Evolutionary conservation across 106 monocot genomes (phyloP), one percentile per base, ranked within the genome.

Genomic region (Apostasia shenzhenica): DNA sequence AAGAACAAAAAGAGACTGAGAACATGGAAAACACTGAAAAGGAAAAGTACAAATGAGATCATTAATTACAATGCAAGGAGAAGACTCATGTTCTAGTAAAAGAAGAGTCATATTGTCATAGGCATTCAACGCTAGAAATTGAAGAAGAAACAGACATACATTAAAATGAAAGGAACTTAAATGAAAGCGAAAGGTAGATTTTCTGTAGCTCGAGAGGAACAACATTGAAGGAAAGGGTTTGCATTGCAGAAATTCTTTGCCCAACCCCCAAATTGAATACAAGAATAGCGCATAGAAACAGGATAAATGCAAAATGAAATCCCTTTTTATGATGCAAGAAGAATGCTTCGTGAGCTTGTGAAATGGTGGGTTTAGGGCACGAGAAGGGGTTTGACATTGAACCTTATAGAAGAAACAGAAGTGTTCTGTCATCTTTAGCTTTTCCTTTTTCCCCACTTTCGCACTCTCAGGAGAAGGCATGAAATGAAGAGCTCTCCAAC

Each of bases 391-490:
- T 50, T 45, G 11, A 58, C n/a, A 42, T 0, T 44, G 26, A 6
- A 80, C 81, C 81, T 81, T 81, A 60, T 72, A 56, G 69, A 77
- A 77, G 72, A 77, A 72, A 52, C 69, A 69, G 68, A 59, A 69
- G 45, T 63, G 68, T 40, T 77, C 77, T 48, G 68, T 56, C 77
- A 81, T 81, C 43, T 69, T 69, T 54, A 1, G 55, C 55, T 67
- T 41, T 67, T 12, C 3, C 67, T 53, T 52, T 67, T 50, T 5
- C 40, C 6, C 39, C 39, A 26, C 50, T 4, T 50, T 50, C 6
- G 50, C 50, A 8, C 50, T 8, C 8, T 50, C 50, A 50, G 8
- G 50, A 4, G 50, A 50, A 50, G 50, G 50, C 50, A 50, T 26
- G 26, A 26, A 26, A 26, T 26, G 50, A 4, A 4, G 43, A 61